Evolutionary conservation across 2,329 filamentous ascomycete species (phyloP).

Genomic region (Pseudogymnoascus sp.): DNA sequence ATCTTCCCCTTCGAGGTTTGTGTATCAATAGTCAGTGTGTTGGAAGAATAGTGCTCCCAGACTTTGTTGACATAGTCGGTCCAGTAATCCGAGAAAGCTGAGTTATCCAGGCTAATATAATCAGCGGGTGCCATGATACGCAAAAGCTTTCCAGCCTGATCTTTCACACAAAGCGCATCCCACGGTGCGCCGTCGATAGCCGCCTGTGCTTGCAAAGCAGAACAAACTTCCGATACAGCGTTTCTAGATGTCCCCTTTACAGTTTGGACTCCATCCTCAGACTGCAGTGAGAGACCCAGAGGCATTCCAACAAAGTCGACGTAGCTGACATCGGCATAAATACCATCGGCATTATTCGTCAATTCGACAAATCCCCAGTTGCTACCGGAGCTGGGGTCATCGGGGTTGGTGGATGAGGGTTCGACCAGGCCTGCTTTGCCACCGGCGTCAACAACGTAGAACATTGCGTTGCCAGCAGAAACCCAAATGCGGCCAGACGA

Average conservation of each 20-base stretch:
- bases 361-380: constrained; percentile 64
- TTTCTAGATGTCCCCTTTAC: constrained; percentile 50
- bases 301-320: constrained; percentile 68
- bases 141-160: constrained; percentile 23
- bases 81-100: constrained; percentile 36
- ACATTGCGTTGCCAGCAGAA: constrained; percentile 49
- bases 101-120: constrained; percentile 27
- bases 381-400: constrained; percentile 52
- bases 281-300: constrained; percentile 45
- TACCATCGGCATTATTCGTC: constrained; percentile 51
- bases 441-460: constrained; percentile 59
- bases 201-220: constrained; percentile 45
- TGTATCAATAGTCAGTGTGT: constrained; percentile 51
- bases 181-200: constrained; percentile 47
- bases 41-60: constrained; percentile 32
- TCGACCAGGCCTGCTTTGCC: constrained; percentile 57
- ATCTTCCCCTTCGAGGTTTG: constrained; percentile 51
- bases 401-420: constrained; percentile 59
- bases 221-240: constrained; percentile 46
- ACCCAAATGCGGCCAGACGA: constrained; percentile 68
- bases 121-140: constrained; percentile 33
- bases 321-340: constrained; percentile 63
- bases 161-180: constrained; percentile 39
- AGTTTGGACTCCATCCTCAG: constrained; percentile 36
- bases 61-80: constrained; percentile 37